phyloP scores from a whole-genome alignment of 2,329 filamentous ascomycete genomes.

The Penicillium sumatraense region DNA sequence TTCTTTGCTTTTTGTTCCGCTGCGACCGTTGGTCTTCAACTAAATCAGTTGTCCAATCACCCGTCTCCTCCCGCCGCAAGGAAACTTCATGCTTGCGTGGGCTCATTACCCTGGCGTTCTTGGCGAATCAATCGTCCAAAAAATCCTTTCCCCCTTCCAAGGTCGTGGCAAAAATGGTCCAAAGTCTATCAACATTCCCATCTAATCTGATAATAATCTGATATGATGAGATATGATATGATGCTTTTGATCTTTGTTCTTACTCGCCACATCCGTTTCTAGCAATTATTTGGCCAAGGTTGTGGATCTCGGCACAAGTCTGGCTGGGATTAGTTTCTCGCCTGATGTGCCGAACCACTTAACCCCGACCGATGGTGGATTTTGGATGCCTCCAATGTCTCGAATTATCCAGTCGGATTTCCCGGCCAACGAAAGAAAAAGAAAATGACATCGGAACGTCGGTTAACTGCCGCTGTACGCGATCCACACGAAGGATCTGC shows the following conservation, averaged over 20 bases:
- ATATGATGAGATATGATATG: too few relatives aligned
- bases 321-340: neutral
- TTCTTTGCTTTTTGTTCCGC: neutral
- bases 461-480: neutral
- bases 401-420: neutral
- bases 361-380: neutral
- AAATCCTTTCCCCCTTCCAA: neutral
- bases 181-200: constrained; percentile 5
- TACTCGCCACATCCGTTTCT: neutral
- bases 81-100: neutral
- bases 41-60: neutral
- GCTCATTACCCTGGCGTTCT: neutral
- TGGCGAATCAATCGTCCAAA: neutral
- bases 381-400: neutral
- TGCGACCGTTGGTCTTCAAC: neutral
- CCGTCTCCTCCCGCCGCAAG: neutral
- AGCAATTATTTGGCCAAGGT: neutral
- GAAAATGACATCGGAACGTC: neutral
- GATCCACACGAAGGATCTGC: neutral
- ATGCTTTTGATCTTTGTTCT: neutral
- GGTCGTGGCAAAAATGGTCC: neutral
- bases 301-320: neutral
- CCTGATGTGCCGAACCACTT: neutral
- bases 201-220: too few relatives aligned
- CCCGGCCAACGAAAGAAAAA: neutral